Conservation (phyloP, 2,329 filamentous ascomycete species). For the Corinectria fuckeliana region DNA sequence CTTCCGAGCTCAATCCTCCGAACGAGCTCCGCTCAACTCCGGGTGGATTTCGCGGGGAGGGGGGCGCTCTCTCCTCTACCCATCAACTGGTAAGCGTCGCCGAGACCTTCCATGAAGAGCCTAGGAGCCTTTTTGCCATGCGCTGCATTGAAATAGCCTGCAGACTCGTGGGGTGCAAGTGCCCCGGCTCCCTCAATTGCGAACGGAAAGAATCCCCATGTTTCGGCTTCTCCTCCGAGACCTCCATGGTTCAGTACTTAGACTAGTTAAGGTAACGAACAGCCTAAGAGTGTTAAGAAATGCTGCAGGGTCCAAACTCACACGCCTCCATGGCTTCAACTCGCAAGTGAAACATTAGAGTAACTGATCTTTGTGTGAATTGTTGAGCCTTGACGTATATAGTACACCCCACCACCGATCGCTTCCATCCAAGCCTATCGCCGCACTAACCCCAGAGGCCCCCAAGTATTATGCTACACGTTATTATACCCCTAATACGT, state of each 20-base stretch:
- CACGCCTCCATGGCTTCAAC: background rate
- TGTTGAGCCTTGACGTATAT: constrained; percentile 11
- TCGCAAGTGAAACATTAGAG: background rate
- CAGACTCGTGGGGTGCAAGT: background rate
- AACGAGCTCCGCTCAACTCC: background rate
- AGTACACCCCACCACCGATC: constrained; percentile 12
- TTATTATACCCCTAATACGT: constrained; percentile 8
- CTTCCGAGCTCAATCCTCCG: background rate
- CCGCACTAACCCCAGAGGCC: constrained; percentile 12
- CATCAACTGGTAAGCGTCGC: constrained; percentile 3
- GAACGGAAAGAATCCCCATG: background rate
- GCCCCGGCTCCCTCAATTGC: background rate
- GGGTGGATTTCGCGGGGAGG: background rate
- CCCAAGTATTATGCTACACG: constrained; percentile 22
- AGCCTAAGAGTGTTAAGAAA: background rate
- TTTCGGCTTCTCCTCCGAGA: background rate
- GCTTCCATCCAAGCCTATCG: constrained; percentile 21
- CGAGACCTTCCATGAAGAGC: background rate
- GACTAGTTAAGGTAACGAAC: background rate
- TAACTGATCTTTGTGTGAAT: constrained; percentile 7
- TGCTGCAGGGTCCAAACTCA: background rate
- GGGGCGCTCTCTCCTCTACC: background rate
- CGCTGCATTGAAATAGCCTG: background rate
- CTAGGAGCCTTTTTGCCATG: background rate
- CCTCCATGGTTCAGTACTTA: background rate